phyloP scores from a whole-genome alignment of 345 rosid species.

The Gossypium sturtianum region DNA sequence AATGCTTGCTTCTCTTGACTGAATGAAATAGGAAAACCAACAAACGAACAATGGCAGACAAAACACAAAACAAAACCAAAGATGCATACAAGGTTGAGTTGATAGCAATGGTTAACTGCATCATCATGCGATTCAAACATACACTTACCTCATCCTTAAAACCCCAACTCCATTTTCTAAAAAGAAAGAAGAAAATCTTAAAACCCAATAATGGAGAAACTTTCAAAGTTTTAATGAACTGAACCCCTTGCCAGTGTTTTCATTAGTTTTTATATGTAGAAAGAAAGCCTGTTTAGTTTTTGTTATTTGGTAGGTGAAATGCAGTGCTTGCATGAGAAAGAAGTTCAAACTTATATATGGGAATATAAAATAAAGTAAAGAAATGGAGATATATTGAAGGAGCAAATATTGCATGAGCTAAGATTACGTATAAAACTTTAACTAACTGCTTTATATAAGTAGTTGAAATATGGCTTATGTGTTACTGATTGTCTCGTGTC shows the following conservation, averaged over 20 bases:
- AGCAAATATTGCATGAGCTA: conserved; percentile 1
- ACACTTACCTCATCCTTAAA: conserved; percentile 7
- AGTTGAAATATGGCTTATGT: not conserved
- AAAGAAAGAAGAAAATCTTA: not conserved
- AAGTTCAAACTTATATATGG: not conserved
- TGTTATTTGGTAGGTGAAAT: conserved; percentile 9
- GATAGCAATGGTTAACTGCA: conserved; percentile 8
- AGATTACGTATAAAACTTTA: not conserved
- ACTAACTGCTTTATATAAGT: not conserved
- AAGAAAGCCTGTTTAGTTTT: not conserved
- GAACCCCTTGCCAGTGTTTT: not conserved
- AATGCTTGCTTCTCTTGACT: conserved; percentile 19
- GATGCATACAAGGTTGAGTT: not conserved
- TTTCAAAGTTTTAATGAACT: not conserved
- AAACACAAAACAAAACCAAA: not conserved
- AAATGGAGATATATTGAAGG: conserved; percentile 2
- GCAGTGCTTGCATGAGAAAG: conserved; percentile 11
- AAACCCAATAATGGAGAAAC: not conserved
- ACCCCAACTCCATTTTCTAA: not conserved
- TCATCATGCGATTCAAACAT: not conserved
- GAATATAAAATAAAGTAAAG: not conserved
- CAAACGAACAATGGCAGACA: not conserved
- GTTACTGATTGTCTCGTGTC: conserved; percentile 2
- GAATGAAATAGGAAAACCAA: conserved; percentile 21
- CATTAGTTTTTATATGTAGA: not conserved